Base-by-base conservation (phyloP, 495 filamentous ascomycete genomes). In the Rhypophila decipiens region DNA sequence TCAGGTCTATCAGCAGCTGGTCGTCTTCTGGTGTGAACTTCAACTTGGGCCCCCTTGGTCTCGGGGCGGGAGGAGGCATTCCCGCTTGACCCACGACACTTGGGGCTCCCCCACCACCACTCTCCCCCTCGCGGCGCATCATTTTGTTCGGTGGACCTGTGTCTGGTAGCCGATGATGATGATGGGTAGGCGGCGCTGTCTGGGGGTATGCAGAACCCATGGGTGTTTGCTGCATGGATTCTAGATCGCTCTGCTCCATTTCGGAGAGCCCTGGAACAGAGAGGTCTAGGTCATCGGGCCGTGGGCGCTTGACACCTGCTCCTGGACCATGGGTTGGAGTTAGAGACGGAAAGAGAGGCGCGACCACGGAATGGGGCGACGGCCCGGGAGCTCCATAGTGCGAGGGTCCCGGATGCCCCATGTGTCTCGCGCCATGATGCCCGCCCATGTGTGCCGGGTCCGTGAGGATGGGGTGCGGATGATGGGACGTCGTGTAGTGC, bases 11-110 rank as follows among this genome's bases (percentile, higher is more conserved):
- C 33, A 96, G 69, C 41, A 91, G 69, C 41, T 80, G 77, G 64
- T 96, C 90, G 59, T 95, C 89, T 64, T 91, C 88, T 35, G 86
- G 80, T 1, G 88, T 94, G 57, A 95, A 95, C 56, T 91, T 94
- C 48, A 91, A 68, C 64, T 94, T 94, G 15, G 88, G 88, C 3
- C 86, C 87, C 45, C 81, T 80, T 11, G 89, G 89, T 52, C 82
- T 66, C 24, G 81, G 78, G 17, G 86, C 87, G 21, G 87, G 88
- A 12, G 72, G 65, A 4, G 88, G 88, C 88, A 95, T 91, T 17
- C 89, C 88, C 33, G 74, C 78, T 56, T 87, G 79, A 38, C 87
- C 88, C 47, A 95, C 85, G 51, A 90, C 77, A 58, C 79, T 89
- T 20, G 83, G 82, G 23, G 81, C 74, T 21, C 75, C 76, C 34